Conservation (phyloP, 2,329 filamentous ascomycete species). For the Botrytis hyacinthi region DNA sequence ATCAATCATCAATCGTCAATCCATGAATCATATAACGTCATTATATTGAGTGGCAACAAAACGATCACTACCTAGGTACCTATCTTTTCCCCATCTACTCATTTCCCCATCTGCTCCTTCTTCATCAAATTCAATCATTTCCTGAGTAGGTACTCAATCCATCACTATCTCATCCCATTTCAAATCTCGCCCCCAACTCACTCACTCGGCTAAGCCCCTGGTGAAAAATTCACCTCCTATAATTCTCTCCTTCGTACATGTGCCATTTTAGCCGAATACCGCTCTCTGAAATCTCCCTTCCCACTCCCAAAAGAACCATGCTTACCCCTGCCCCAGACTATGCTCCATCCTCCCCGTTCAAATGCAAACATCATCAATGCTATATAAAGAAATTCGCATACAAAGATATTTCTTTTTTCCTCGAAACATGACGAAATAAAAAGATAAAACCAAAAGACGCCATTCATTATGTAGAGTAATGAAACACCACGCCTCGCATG, state of each 20-base stretch:
- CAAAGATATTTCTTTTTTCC: background rate
- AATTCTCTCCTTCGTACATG: background rate
- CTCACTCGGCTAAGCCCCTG: background rate
- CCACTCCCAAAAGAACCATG: background rate
- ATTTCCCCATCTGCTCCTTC: background rate
- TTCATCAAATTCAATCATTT: background rate
- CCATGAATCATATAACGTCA: background rate
- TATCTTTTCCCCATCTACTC: background rate
- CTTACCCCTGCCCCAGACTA: background rate
- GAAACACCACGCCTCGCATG: background rate
- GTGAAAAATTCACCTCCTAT: background rate
- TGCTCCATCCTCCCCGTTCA: background rate
- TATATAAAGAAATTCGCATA: background rate
- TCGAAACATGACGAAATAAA: background rate
- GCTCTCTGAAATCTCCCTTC: no score
- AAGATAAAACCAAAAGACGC: background rate
- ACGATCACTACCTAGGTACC: background rate
- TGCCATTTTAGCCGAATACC: background rate
- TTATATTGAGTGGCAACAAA: background rate
- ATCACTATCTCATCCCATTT: background rate
- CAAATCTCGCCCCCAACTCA: background rate
- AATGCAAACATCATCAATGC: background rate
- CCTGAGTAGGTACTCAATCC: background rate
- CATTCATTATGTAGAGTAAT: slow-evolving; percentile 2
- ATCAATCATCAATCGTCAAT: background rate